Evolutionary conservation across 805 yeast genomes (phyloP), one percentile per base, ranked within the genome.

Genomic region (Limtongia smithiae): DNA sequence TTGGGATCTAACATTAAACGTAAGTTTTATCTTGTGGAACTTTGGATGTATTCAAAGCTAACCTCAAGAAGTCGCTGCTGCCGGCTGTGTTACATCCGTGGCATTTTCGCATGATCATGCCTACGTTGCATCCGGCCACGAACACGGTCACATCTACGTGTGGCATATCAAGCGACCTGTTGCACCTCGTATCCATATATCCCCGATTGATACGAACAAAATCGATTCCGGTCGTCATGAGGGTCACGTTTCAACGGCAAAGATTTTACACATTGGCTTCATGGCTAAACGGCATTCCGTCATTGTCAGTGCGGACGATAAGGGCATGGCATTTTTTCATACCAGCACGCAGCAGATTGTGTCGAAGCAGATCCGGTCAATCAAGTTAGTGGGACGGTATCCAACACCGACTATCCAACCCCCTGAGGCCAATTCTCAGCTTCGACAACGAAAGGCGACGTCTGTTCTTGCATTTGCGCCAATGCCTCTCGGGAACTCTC

Each of bases 61-160:
- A 21, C 4, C 35, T 20, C 15, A 39, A 51, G 4, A 55, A 17
- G 66, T 70, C 1, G 45, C 63, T 1, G 66, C 66, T 12, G 63
- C 71, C 31, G 81, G 83, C 0, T 58, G 73, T 0, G 79, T 87
- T 0, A 74, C 84, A 0, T 52, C 78, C 2, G 60, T 89, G 21
- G 71, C 79, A 0, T 66, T 83, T 12, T 82, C 93, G 0, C 68
- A 77, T 5, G 96, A 90, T 62, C 83, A 85, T 1, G 72, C 83
- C 0, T 77, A 75, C 59, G 55, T 88, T 2, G 87, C 84, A 0
- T 83, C 81, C 0, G 95, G 95, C 1, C 80, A 76, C 56, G 69
- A 72, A 4, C 67, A 73, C 20, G 97, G 97, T 0, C 71, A 71
- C 46, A 73, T 90, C 2, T 68, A 74, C 25, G 58, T 85, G 1